A percentile compares a stretch with the other conserved stretches of the same genome.
Conservation (phyloP, 495 filamentous ascomycete species). For the Ramalina peruviana region DNA sequence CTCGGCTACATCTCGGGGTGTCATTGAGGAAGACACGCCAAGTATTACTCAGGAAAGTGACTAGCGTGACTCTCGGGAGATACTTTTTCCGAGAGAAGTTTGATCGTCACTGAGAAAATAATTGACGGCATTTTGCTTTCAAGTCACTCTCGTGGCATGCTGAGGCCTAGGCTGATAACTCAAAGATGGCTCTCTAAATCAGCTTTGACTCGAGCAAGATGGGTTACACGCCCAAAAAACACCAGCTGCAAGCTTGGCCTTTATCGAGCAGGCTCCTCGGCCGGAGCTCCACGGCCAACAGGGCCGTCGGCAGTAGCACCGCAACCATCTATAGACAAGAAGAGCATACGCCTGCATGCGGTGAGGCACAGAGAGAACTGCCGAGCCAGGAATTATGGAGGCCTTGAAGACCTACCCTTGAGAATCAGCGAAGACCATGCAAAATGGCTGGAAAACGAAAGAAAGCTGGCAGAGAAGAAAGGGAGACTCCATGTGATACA, state of each 20-base stretch:
- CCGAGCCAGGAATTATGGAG: conserved; percentile 66
- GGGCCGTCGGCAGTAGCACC: conserved; percentile 55
- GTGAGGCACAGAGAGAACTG: conserved; percentile 72
- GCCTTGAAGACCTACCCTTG: conserved; percentile 47
- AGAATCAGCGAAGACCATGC: conserved; percentile 58
- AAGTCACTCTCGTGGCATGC: too few species aligned
- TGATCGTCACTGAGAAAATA: too few species aligned
- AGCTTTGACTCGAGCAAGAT: too few species aligned
- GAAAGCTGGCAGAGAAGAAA: conserved; percentile 38
- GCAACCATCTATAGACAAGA: conserved; percentile 66
- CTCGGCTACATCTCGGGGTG: too few species aligned
- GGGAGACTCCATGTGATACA: conserved; percentile 39
- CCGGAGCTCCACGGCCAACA: not conserved
- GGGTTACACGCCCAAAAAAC: too few species aligned
- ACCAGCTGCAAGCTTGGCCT: not conserved
- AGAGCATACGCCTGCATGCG: conserved; percentile 73
- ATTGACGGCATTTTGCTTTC: too few species aligned
- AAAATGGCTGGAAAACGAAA: conserved; percentile 44
- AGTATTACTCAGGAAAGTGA: too few species aligned
- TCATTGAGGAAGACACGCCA: too few species aligned
- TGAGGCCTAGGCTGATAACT: too few species aligned
- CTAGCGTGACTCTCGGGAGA: too few species aligned
- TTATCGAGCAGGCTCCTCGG: not conserved
- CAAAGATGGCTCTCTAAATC: too few species aligned
- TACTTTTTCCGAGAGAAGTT: too few species aligned